Base-by-base conservation (phyloP, 2,329 filamentous ascomycete genomes). In the Reticulascus tulasneorum region DNA sequence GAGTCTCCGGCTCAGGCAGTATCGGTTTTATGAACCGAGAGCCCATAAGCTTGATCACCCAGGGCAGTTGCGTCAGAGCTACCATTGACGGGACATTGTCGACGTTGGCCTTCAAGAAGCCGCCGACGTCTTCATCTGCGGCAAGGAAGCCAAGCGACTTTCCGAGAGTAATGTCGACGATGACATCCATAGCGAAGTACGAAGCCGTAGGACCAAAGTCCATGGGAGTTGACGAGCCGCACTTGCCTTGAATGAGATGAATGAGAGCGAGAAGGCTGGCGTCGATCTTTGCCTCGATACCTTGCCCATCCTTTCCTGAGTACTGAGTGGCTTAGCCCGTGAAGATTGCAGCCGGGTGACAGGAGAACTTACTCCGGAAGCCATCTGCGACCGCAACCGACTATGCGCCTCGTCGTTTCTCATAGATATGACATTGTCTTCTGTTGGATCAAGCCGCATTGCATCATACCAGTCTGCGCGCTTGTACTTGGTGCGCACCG, bases 381-480 rank as follows among this genome's bases (percentile, higher is more conserved):
- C 63, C 60, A 77, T 67, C 44, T 73, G 71, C n/a, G 65, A 60
- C 8, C 63, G 58, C 24, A 69, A 48, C 21, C 51, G 45, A 7
- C 48, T 55, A 51, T 69, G 73, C 28, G 56, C 56, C 12, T 48
- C 59, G 26, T 71, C 68, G 37, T 77, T 60, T 29, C 65, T 59
- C 23, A 66, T 58, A 1, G 68, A 72, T 21, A 77, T 65, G 6
- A 79, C 61, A 41, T 71, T 75, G 42, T 76, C 67, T 16, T 66
- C 57, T 11, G 68, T 61, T 0, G 71, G 68, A 38, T 78, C 67
- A 41, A 81, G 61, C 12, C 66, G 63, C 33, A 69, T 59, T 6
- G 62, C 65, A 39, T 63, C 55, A 47, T 75, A 75, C 59, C 69
- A 74, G 2, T 42, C 44, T 0, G 55, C 55, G 3, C 61, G 59